Conservation (phyloP, 768 basidiomycete genomes). For the Chalciporus pseudorubinellus region DNA sequence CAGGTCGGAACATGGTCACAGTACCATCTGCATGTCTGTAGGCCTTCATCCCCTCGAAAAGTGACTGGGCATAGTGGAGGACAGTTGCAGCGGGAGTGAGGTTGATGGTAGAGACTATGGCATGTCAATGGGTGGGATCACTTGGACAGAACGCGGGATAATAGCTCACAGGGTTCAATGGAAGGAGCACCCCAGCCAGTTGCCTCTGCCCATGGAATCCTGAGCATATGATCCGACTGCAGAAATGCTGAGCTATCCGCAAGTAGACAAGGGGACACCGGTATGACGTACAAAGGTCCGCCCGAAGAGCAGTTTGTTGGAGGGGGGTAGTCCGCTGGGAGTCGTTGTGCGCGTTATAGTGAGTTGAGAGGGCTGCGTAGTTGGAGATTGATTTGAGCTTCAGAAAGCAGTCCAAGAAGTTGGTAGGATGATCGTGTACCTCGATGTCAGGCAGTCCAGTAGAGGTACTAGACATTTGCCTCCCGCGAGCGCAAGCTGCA, state of each 20-base stretch:
- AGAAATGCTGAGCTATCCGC: constrained; percentile 7
- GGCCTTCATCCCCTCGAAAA: constrained; percentile 95
- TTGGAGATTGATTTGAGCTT: background rate
- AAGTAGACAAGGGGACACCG: constrained; percentile 1
- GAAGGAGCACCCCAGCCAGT: constrained; percentile 81
- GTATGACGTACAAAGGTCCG: constrained; percentile 66
- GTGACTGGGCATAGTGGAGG: constrained; percentile 88
- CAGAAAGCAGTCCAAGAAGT: background rate
- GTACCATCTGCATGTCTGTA: constrained; percentile 73
- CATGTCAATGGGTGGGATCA: constrained; percentile 3
- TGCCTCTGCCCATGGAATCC: constrained; percentile 64
- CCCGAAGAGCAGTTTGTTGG: constrained; percentile 76
- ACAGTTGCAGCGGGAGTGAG: constrained; percentile 53
- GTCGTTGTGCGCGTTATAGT: constrained; percentile 45
- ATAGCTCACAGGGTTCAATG: constrained; percentile 75
- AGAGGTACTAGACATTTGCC: constrained; percentile 13
- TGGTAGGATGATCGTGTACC: constrained; percentile 34
- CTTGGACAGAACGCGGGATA: background rate
- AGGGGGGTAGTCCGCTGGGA: constrained; percentile 62
- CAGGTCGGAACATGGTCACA: constrained; percentile 86
- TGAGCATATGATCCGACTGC: constrained; percentile 87
- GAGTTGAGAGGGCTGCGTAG: constrained; percentile 49
- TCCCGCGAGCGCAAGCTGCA: background rate
- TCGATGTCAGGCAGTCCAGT: constrained; percentile 50
- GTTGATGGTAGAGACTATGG: constrained; percentile 21